Evolutionary conservation across 208 protist species (phyloP), one percentile per base, ranked within the genome.

Genomic region (Novymonas esmeraldas): DNA sequence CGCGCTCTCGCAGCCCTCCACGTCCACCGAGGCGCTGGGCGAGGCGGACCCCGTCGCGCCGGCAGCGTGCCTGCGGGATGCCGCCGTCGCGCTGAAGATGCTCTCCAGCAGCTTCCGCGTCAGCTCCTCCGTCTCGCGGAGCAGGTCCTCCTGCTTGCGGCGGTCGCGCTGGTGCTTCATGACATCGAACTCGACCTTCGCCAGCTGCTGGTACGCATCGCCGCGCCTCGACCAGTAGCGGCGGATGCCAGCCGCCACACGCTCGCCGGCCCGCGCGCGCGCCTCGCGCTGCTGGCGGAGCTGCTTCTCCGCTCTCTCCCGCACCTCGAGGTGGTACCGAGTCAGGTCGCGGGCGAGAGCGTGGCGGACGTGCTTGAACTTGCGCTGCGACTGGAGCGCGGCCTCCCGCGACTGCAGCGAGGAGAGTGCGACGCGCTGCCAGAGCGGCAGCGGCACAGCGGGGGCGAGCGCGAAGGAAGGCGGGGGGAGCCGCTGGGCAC

Each of bases 91-190:
- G 36, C 26, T 44, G 20, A 81, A 81, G 33, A 95, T 87, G 52
- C 81, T 82, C 41, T 93, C 79, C 13, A 95, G 57, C 1, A 95
- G 75, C 36, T 78, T 76, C 18, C 82, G 81, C 6, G 87, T 95
- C 55, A 90, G 70, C 45, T 76, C 77, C 67, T 95, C 86, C 33
- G 86, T 90, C 50, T 93, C 86, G 10, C 73, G 77, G 26, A 95
- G 70, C n/a, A 92, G 54, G 58, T 91, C 87, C 52, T 93, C 86
- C 70, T 93, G 90, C 46, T 86, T 81, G 1, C 73, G 82, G 29
- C 81, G 75, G 50, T 90, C 87, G 60, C 67, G 75, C 24, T 77
- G 67, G 45, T 76, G 82, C 73, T 93, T 93, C 46, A 89, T 57
- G 3, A 82, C 79, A 20, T 93, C 86, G 57, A 93, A 93, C 70